Evolutionary conservation across 495 filamentous ascomycete genomes (phyloP).

Genomic region (Penicillium argentinense): DNA sequence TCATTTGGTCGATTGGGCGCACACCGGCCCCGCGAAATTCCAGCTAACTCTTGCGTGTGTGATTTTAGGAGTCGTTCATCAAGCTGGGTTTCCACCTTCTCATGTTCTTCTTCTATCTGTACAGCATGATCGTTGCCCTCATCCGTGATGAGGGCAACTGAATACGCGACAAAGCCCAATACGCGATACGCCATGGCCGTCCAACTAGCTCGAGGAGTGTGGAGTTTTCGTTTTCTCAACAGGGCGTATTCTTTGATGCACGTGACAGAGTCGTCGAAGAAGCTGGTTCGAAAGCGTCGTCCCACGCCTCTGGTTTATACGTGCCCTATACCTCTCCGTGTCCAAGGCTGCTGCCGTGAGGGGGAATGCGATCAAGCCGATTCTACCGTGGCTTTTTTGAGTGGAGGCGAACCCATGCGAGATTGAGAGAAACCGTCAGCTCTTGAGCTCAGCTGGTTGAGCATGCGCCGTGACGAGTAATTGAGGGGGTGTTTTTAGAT

Average conservation of each 20-base stretch:
- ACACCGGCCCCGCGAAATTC: not conserved
- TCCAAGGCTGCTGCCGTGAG: too few relatives aligned
- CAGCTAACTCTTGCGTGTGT: conserved; percentile 5
- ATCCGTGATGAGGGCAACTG: conserved; percentile 93
- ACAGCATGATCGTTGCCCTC: conserved; percentile 97
- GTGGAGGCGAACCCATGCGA: conserved; percentile 1
- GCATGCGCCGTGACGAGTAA: conserved; percentile 13
- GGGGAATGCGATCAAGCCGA: too few relatives aligned
- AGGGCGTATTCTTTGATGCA: not conserved
- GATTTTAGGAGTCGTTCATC: conserved; percentile 92
- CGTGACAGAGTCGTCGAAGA: not conserved
- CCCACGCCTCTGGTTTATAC: too few relatives aligned
- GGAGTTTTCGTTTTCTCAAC: not conserved
- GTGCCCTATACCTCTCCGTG: too few relatives aligned
- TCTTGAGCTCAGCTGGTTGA: conserved; percentile 19
- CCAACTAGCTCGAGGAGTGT: conserved; percentile 19
- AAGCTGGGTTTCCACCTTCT: conserved; percentile 98
- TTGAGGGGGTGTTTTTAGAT: conserved; percentile 9
- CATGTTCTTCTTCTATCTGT: conserved; percentile 99
- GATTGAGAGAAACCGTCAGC: conserved; percentile 1
- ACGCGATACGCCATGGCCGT: conserved; percentile 43
- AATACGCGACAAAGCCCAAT: conserved; percentile 44
- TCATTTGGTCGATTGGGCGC: conserved; percentile 6
- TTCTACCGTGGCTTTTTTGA: too few relatives aligned
- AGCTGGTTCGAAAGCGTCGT: too few relatives aligned